Evolutionary conservation across 169 alveolate genomes (phyloP).

Genomic region (Plasmodium gonderi): DNA sequence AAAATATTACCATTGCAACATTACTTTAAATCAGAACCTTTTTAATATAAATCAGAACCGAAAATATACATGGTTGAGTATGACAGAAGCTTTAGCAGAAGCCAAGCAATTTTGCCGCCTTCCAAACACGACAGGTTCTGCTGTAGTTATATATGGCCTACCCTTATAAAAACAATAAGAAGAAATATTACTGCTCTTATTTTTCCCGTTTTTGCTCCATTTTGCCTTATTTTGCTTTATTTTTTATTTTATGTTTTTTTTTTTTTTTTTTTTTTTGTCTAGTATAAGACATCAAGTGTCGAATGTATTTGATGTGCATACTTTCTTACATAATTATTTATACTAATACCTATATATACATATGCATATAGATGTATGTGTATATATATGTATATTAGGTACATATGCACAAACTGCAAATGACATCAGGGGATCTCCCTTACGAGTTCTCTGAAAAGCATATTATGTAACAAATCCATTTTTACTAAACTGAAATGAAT

Average conservation of each 20-base stretch:
- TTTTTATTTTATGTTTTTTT: not conserved
- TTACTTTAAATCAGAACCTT: conserved; percentile 48
- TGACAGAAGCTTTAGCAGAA: conserved; percentile 79
- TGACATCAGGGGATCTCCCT: not conserved
- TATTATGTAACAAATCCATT: not conserved
- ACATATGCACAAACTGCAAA: not conserved
- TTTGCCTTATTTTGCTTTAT: conserved; percentile 2
- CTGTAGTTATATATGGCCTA: conserved; percentile 79
- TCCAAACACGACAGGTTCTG: conserved; percentile 79
- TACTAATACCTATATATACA: too few species aligned
- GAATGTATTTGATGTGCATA: not conserved
- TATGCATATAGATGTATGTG: too few species aligned
- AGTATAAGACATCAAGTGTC: not conserved
- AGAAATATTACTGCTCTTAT: not conserved
- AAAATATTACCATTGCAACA: conserved; percentile 4
- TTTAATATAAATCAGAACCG: conserved; percentile 47
- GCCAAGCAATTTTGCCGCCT: conserved; percentile 81
- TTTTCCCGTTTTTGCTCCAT: not conserved
- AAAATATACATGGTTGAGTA: conserved; percentile 69
- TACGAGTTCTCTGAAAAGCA: not conserved
- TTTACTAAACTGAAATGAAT: not conserved
- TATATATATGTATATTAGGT: not conserved
- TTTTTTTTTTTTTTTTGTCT: not conserved
- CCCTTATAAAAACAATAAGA: conserved; percentile 66
- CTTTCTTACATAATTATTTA: too few species aligned